These are phyloP conservation scores for Trichosporon faecale DNA, from an alignment of 1,284 basidiomycete genomes.

Conservation along the genomic window DNA sequence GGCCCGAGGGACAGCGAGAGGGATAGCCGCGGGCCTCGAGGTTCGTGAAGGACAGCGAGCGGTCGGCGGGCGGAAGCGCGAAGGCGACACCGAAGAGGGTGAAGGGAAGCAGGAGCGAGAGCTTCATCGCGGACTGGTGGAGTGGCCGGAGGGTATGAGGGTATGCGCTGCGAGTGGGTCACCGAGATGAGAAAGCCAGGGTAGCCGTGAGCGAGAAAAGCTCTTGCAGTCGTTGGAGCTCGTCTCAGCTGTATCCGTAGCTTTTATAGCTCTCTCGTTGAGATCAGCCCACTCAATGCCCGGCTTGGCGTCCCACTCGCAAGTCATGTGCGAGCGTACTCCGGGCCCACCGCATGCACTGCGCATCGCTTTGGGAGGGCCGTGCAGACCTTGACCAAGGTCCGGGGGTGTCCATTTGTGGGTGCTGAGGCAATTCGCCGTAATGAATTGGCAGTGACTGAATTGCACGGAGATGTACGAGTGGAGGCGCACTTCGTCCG, in stretches of 20 bases:
- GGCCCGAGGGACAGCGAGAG: not conserved
- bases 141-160: not conserved
- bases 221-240: not conserved
- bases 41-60: not conserved
- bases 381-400: too few species aligned
- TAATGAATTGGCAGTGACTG: not conserved
- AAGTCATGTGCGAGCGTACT: not conserved
- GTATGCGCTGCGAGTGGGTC: not conserved
- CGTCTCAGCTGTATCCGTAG: not conserved
- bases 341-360: too few species aligned
- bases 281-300: not conserved
- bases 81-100: not conserved
- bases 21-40: slow-evolving; percentile 4
- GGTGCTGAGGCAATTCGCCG: not conserved
- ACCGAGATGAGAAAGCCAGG: not conserved
- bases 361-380: too few species aligned
- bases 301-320: not conserved
- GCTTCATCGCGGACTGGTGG: not conserved
- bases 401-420: not conserved
- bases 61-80: not conserved
- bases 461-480: slow-evolving; percentile 1
- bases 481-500: not conserved
- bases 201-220: not conserved
- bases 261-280: not conserved
- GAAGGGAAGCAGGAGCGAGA: not conserved